Evolutionary conservation across 2,329 filamentous ascomycete species (phyloP), one percentile per base, ranked within the genome.

Genomic region (Onygena corvina): DNA sequence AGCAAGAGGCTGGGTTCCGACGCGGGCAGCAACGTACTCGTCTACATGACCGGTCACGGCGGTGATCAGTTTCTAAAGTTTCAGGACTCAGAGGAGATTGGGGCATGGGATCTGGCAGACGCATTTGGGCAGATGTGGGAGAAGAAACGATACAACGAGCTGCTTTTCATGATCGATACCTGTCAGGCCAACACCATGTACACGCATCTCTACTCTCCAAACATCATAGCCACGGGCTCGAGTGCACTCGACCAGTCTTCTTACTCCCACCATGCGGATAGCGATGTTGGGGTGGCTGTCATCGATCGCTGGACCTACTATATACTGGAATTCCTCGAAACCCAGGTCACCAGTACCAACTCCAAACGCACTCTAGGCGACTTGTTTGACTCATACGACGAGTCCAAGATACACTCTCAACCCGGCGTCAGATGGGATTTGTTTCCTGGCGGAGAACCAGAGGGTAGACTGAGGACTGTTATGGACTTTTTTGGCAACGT

Each of bases 111-210:
- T 69, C 72, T 98, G 50, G 92, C 93, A 3, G 87, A 98, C 67
- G 92, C 92, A 0, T 96, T 98, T 65, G 88, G 93, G 68, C 90
- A 98, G 73, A 98, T 98, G 92, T 95, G 89, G 86, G 92, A 98
- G 76, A 98, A 98, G 80, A 93, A 93, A 72, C 83, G 92, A 73
- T 98, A 96, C 68, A 86, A 96, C 65, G 92, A 98, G 68, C 81
- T 98, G 58, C 79, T 98, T 51, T 98, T 98, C 74, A 98, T 98
- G 92, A 98, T 98, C 68, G 92, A 98, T 67, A 98, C 92, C 0
- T 98, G 92, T 71, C 92, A 98, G 71, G 92, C 92, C 49, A 98
- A 98, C 67, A 98, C 92, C 27, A 95, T 98, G 88, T 98, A 94
- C 71, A 90, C 83, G 64, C 90, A 94, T 60, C 86, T 98, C 62